Conservation (phyloP, 352 stramenopile genomes). For the Saprolegnia diclina region DNA sequence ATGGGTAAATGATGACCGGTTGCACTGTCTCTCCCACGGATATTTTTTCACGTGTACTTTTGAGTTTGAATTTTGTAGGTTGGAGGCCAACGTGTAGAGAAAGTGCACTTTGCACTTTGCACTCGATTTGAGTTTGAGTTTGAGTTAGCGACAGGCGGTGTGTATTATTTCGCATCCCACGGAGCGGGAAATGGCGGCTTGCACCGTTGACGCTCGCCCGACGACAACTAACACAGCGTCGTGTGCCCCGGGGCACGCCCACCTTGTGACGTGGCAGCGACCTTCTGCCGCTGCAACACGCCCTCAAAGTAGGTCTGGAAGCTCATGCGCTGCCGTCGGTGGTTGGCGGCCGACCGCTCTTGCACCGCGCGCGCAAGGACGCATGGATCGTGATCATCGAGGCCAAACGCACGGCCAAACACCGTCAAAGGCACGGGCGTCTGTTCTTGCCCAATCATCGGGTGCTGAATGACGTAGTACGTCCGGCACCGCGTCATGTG, state of each 20-base stretch:
- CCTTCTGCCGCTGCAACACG: neutral
- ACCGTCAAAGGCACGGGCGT: neutral
- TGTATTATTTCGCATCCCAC: neutral
- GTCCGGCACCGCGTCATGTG: constrained; percentile 1
- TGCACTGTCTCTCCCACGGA: neutral
- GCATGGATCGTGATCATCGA: neutral
- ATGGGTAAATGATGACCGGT: neutral
- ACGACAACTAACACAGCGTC: neutral
- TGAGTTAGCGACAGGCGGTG: neutral
- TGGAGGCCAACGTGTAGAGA: too few species aligned
- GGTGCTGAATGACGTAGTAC: constrained; percentile 11
- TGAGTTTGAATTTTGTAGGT: too few species aligned
- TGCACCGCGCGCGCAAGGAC: neutral
- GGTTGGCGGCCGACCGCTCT: constrained; percentile 1
- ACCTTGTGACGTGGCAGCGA: neutral
- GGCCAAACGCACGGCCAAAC: neutral
- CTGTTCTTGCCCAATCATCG: neutral
- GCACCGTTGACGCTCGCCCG: too few species aligned
- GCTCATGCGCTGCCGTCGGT: neutral
- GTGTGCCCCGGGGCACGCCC: neutral
- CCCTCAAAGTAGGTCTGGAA: constrained; percentile 7
- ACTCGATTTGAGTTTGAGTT: neutral
- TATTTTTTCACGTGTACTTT: too few species aligned
- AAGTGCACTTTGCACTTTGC: neutral
- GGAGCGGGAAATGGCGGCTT: too few species aligned